Evolutionary conservation across 2,329 filamentous ascomycete species (phyloP).

Genomic region (Colletotrichum tofieldiae): DNA sequence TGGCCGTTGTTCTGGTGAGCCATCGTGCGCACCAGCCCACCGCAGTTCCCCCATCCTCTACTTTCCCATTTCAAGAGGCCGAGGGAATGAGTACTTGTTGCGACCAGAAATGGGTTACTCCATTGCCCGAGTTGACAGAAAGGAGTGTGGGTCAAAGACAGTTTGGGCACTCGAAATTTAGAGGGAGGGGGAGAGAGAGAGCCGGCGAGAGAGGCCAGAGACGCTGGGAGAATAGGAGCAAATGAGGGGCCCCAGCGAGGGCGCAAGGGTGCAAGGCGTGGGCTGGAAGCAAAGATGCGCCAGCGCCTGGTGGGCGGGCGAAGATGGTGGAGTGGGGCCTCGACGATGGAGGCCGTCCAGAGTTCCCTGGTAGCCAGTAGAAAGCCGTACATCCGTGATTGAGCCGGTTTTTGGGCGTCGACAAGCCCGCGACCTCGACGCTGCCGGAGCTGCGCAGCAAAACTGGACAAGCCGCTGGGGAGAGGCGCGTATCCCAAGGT

Average conservation of each 20-base stretch:
- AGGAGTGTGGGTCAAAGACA: not conserved
- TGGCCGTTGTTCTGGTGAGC: not conserved
- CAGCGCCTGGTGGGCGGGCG: constrained; percentile 22
- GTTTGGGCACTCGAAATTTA: not conserved
- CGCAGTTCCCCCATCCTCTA: not conserved
- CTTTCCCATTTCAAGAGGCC: not conserved
- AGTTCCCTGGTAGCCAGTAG: constrained; percentile 31
- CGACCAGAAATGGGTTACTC: not conserved
- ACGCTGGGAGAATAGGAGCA: not conserved
- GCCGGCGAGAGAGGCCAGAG: not conserved
- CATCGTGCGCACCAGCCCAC: not conserved
- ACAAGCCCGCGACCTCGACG: not conserved
- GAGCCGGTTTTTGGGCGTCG: not conserved
- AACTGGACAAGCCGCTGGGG: not conserved
- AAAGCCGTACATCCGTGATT: constrained; percentile 5
- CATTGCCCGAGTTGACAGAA: not conserved
- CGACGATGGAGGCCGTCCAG: constrained; percentile 12
- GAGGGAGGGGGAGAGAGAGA: not conserved
- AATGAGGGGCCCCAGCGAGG: constrained; percentile 10
- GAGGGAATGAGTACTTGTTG: not conserved
- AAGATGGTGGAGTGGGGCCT: constrained; percentile 24
- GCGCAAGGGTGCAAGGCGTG: not conserved
- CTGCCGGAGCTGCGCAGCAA: not conserved
- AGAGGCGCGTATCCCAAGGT: not conserved
- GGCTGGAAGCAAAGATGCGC: constrained; percentile 20